Evolutionary conservation across 2,329 filamentous ascomycete genomes (phyloP).

Genomic region (Penicillium sp.): DNA sequence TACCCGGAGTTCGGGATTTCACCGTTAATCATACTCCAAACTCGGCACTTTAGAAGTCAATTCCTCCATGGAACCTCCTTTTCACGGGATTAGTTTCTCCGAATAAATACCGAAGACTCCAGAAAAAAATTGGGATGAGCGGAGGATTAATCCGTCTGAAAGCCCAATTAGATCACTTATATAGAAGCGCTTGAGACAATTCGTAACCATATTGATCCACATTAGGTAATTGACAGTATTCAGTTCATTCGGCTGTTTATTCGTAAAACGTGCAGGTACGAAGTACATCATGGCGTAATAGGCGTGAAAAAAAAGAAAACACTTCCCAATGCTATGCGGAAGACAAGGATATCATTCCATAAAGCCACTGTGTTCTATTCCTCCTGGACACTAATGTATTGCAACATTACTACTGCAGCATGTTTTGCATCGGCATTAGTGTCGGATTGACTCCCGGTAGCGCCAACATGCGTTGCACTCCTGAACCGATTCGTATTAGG

Average conservation of each 20-base stretch:
- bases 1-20: slow-evolving; percentile 8
- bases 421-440: slow-evolving; percentile 20
- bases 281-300: not conserved
- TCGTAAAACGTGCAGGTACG: not conserved
- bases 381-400: slow-evolving; percentile 14
- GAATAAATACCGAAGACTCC: slow-evolving; percentile 21
- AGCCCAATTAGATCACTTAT: not conserved
- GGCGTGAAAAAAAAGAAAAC: not conserved
- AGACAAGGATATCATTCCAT: not conserved
- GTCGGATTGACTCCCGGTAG: slow-evolving; percentile 14
- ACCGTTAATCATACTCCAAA: slow-evolving; percentile 9
- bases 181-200: not conserved
- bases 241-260: not conserved
- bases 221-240: slow-evolving; percentile 5
- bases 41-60: slow-evolving; percentile 17
- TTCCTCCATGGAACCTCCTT: slow-evolving; percentile 25
- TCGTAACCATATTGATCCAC: not conserved
- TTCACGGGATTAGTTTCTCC: slow-evolving; percentile 17
- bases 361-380: slow-evolving; percentile 1
- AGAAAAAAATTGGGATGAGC: not conserved
- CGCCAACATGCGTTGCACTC: slow-evolving; percentile 8
- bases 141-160: slow-evolving; percentile 2
- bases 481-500: slow-evolving; percentile 15
- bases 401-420: slow-evolving; percentile 21
- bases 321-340: not conserved